Percentiles rank a stretch among this genome's conserved stretches.
Evolutionary conservation across 176 grass and related monocot genomes (phyloP).

Genomic region (Paspalum notatum): DNA sequence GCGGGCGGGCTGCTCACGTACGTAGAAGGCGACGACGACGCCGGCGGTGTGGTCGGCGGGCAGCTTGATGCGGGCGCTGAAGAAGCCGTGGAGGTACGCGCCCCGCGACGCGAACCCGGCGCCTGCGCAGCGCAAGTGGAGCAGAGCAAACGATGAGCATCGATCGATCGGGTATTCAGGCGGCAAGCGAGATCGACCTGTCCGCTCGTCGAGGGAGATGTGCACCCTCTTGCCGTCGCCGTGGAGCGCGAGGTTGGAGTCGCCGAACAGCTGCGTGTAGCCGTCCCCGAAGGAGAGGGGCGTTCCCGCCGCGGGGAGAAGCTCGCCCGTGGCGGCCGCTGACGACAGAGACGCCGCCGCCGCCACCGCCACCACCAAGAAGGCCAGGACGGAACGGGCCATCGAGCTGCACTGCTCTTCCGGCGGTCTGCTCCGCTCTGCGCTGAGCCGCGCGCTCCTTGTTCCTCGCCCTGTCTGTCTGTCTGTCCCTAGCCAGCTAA

Average conservation of each 20-base stretch:
- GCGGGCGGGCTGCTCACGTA: conserved; percentile 1
- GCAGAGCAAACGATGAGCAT: neutral
- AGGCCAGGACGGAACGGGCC: conserved; percentile 31
- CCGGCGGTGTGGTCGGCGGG: conserved; percentile 76
- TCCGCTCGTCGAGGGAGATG: conserved; percentile 83
- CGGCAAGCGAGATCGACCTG: conserved; percentile 43
- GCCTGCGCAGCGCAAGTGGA: conserved; percentile 33
- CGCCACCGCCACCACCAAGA: conserved; percentile 20
- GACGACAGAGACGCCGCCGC: conserved; percentile 28
- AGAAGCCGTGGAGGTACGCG: conserved; percentile 70
- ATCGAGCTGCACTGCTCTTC: conserved; percentile 26
- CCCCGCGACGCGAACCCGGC: conserved; percentile 78
- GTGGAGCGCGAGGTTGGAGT: conserved; percentile 87
- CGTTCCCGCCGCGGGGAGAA: conserved; percentile 36
- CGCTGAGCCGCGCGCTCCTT: neutral
- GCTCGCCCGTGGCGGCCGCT: conserved; percentile 27
- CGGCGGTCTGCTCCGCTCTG: neutral
- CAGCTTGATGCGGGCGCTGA: conserved; percentile 86
- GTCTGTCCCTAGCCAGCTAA: conserved; percentile 10
- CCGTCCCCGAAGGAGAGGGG: conserved; percentile 73
- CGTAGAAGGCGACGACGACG: conserved; percentile 93
- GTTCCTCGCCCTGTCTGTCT: neutral
- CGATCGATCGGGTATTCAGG: conserved; percentile 2
- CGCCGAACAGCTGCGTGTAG: conserved; percentile 90
- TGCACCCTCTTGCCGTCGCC: conserved; percentile 65